A percentile compares a stretch with the other conserved stretches of the same genome.
Evolutionary conservation across 2,329 filamentous ascomycete species (phyloP).

Genomic region (Ophiostoma sp.): DNA sequence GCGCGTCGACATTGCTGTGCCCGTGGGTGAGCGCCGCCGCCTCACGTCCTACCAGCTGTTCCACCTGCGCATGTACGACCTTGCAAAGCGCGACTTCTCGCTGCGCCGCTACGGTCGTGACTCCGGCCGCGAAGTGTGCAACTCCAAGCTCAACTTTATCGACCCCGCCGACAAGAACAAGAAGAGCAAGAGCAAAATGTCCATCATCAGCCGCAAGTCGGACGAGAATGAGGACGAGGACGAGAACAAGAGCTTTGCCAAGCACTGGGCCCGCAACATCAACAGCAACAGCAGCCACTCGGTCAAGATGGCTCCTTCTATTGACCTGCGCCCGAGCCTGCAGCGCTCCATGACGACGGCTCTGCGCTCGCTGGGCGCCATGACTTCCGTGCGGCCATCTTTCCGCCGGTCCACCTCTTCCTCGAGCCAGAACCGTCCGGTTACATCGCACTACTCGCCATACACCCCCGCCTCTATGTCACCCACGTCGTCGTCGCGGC

Average conservation of each 20-base stretch:
- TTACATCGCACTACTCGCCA: not conserved
- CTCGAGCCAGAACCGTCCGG: constrained; percentile 4
- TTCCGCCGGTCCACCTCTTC: constrained; percentile 32
- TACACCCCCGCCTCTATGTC: constrained; percentile 31
- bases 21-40: constrained; percentile 50
- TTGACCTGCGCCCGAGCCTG: constrained; percentile 37
- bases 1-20: constrained; percentile 73
- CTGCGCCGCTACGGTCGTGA: constrained; percentile 86
- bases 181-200: constrained; percentile 30
- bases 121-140: constrained; percentile 88
- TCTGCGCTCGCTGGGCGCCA: constrained; percentile 40
- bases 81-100: constrained; percentile 81
- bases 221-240: constrained; percentile 25
- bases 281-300: constrained; percentile 7
- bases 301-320: constrained; percentile 16
- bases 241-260: constrained; percentile 18
- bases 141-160: constrained; percentile 66
- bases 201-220: constrained; percentile 35
- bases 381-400: constrained; percentile 30
- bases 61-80: constrained; percentile 90
- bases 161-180: constrained; percentile 43
- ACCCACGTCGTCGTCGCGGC: constrained; percentile 24
- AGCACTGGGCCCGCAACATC: not conserved
- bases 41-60: constrained; percentile 69
- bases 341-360: constrained; percentile 47